These are phyloP conservation scores for Lithohypha guttulata DNA, from an alignment of 2,329 filamentous ascomycete species.

Conservation along the genomic window DNA sequence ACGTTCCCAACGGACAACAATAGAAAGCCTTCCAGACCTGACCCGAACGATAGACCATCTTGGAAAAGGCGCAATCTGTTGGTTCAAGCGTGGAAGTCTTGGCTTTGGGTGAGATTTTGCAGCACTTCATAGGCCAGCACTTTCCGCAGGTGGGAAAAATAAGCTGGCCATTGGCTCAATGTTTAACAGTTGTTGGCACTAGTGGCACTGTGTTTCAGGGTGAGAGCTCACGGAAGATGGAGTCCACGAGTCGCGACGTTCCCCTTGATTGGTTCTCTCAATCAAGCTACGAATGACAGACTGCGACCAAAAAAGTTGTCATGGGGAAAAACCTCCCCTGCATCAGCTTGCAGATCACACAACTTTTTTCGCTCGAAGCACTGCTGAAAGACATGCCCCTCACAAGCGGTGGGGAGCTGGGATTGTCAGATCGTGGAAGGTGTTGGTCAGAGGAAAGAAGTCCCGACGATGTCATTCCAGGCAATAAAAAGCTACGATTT, in stretches of 20 bases:
- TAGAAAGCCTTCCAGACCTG: no score
- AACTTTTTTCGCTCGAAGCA: conserved; percentile 1
- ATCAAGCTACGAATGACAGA: no score
- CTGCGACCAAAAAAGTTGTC: no score
- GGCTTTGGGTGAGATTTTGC: background rate
- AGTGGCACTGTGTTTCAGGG: background rate
- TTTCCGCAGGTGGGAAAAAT: no score
- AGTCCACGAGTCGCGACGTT: background rate
- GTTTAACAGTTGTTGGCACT: background rate
- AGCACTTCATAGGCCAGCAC: background rate
- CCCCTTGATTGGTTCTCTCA: background rate
- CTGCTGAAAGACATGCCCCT: conserved; percentile 1
- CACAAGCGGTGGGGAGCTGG: conserved; percentile 2
- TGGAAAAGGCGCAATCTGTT: conserved; percentile 3
- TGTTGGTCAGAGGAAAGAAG: background rate
- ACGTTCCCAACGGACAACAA: no score
- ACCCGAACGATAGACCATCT: no score
- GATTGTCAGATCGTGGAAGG: background rate
- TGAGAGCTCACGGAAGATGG: background rate
- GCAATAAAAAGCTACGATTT: no score
- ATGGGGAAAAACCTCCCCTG: no score
- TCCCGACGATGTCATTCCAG: background rate
- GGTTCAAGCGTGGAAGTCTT: background rate
- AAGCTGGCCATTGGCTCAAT: no score
- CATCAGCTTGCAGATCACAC: background rate